Evolutionary conservation across 805 yeast species (phyloP), one percentile per base, ranked within the genome.

Genomic region (Saccharomycopsis babjevae): DNA sequence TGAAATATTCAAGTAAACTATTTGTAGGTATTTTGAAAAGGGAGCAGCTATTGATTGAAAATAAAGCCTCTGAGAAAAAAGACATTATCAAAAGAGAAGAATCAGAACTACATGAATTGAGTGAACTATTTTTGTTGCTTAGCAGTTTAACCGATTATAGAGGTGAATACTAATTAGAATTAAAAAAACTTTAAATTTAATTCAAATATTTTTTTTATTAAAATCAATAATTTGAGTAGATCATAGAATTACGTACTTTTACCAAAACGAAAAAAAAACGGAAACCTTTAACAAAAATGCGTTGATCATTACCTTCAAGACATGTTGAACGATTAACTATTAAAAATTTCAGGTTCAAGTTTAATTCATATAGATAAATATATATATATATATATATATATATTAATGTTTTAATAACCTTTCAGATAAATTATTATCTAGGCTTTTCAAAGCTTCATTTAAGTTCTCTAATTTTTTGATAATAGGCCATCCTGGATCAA

Each of bases 11-110:
- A 69, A 76, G 80, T 57, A 80, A 77, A 59, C 71, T 89, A 59
- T 76, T 85, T 20, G 78, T 81, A 56, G 88, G 90, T 1, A 77
- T 85, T 1, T 70, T 86, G 71, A 85, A 85, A 68, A 78, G 83
- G 63, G 89, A 84, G 63, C 73, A 78, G 2, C 64, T 76, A 55
- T 65, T 65, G 13, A 13, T 13, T 16, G 22, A 34, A 39, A 34
- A 38, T 28, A 18, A 30, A 5, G 55, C 16, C 1, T 69, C 68
- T 46, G 71, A 70, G 16, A 68, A 67, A 8, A 66, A 60, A 30
- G 70, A 64, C 10, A 63, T 69, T 36, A 67, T 67, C 56, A 67
- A 66, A 16, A 70, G 70, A 5, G 74, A 70, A 16, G 69, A 68
- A 22, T 66, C 68, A 1, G 81, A 79, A 3, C 72, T 85, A 62